Conservation (phyloP, 139 green algal species). For the Mesostigma viride region DNA sequence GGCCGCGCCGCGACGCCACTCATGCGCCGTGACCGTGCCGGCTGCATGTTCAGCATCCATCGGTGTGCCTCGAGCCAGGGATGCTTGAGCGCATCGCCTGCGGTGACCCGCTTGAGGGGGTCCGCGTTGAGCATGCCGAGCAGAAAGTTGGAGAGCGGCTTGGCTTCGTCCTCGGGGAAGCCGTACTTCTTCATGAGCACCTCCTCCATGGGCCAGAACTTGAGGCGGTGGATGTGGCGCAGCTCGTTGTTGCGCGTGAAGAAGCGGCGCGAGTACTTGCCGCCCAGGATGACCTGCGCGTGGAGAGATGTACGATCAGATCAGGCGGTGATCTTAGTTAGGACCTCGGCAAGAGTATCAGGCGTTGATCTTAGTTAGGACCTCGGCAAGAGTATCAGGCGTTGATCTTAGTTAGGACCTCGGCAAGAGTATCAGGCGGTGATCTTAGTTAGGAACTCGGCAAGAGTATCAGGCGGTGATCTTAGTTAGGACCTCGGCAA, state of each 20-base stretch:
- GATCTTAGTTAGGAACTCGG: too few species aligned
- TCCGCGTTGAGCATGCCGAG: constrained; percentile 81
- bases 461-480: too few species aligned
- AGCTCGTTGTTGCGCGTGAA: constrained; percentile 84
- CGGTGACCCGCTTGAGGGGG: constrained; percentile 65
- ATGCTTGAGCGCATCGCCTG: constrained; percentile 69
- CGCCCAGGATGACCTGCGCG: constrained; percentile 46
- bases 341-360: too few species aligned
- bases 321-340: too few species aligned
- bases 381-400: too few species aligned
- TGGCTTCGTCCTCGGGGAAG: constrained; percentile 61
- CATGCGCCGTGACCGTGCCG: too few species aligned
- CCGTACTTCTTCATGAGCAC: constrained; percentile 91
- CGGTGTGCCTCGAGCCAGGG: constrained; percentile 71
- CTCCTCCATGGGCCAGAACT: constrained; percentile 75
- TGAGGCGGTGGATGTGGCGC: constrained; percentile 78
- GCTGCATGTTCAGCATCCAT: too few species aligned
- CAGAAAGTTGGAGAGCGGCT: constrained; percentile 69
- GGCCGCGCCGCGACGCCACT: too few species aligned
- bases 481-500: too few species aligned
- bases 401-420: too few species aligned
- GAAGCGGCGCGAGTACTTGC: constrained; percentile 68
- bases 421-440: too few species aligned
- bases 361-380: neutral
- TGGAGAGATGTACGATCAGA: neutral